phyloP scores from a whole-genome alignment of 768 basidiomycete species.

The Neoboletus brunneissimus region DNA sequence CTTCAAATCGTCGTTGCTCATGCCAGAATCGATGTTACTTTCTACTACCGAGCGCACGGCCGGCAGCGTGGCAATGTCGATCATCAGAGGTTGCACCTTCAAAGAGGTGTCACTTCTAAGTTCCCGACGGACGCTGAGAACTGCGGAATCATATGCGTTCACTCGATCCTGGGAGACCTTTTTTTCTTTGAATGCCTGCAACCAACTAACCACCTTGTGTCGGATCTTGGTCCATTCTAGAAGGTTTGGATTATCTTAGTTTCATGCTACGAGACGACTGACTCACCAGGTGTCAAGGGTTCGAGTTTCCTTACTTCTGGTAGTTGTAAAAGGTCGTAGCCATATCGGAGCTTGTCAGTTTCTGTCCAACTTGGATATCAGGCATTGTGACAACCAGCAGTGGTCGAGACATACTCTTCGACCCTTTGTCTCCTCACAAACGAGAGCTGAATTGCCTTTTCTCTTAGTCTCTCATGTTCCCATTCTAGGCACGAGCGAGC shows the following conservation, averaged over 20 bases:
- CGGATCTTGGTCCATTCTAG: conserved; percentile 13
- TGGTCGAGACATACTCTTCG: neutral
- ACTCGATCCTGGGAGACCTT: neutral
- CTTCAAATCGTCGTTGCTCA: neutral
- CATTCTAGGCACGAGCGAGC: neutral
- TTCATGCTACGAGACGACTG: neutral
- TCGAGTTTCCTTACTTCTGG: conserved; percentile 8
- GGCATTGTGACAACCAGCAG: neutral
- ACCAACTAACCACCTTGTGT: neutral
- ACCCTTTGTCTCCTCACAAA: conserved; percentile 1
- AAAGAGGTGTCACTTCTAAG: neutral
- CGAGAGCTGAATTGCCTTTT: conserved; percentile 1
- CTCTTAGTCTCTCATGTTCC: neutral
- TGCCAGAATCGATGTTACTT: neutral
- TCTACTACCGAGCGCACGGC: neutral
- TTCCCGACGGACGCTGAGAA: neutral
- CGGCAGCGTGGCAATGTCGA: conserved; percentile 8
- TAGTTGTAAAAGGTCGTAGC: neutral
- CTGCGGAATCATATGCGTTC: too few relatives aligned
- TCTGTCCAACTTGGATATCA: neutral
- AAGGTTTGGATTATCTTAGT: neutral
- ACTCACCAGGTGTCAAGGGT: conserved; percentile 13
- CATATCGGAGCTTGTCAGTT: rapidly evolving
- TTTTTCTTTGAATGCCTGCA: neutral
- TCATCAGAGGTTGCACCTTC: neutral